Evolutionary conservation across 2,329 filamentous ascomycete species (phyloP), one percentile per base, ranked within the genome.

Genomic region (Tolypocladium capitatum): DNA sequence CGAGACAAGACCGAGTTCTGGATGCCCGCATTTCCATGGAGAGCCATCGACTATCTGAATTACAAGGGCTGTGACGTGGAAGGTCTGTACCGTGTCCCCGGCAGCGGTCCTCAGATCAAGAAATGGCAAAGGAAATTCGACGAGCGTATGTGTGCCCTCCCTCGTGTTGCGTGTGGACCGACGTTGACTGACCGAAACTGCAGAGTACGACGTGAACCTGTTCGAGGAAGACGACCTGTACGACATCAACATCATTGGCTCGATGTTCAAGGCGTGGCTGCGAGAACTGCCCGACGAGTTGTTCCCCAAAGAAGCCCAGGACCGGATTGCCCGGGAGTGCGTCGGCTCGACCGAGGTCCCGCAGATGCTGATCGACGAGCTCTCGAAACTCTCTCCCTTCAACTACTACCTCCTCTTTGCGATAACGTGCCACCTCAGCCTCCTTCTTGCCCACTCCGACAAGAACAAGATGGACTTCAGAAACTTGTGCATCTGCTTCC

Each of bases 381-480:
- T 97, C 3, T 95, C 91, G 1, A 90, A 87, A 56, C 75, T 97
- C n/a, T 86, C 91, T 7, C 91, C 91, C 0, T 96, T 92, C 73
- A 94, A 96, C 68, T 97, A 97, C 68, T 96, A 97, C 61, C 83
- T 97, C 14, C 80, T 97, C 6, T 97, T 97, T 63, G 91, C 91
- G 58, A 95, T 96, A 57, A 97, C 91, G 32, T 96, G 91, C 66
- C 91, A 97, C 59, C 81, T 97, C 44, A 95, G 89, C 58, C 76
- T 96, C 27, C 76, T 97, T 10, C 81, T 95, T 56, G 89, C 87
- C 1, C 91, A 94, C 64, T 85, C 89, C 24, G 87, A 94, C 54
- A 90, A 91, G 71, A 97, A 96, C 76, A 95, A 94, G 71, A 97
- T 97, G 91, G 88, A 94, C 62, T 95, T 91, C 62, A 82, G 87